Base-by-base conservation (phyloP, 2,329 filamentous ascomycete genomes). In the Albifimbria verrucaria region DNA sequence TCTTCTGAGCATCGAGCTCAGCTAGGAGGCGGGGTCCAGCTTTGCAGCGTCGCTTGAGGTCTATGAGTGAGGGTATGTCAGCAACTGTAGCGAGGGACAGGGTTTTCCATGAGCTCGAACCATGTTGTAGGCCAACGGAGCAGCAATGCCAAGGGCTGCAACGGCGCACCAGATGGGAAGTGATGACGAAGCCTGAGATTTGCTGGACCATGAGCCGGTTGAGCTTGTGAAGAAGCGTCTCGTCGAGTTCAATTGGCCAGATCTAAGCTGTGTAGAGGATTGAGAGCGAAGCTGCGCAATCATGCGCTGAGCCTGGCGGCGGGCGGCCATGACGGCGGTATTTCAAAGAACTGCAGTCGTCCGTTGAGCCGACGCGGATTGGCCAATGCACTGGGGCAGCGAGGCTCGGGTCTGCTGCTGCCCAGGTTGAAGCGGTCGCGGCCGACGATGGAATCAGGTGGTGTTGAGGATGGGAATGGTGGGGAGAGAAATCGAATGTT, bases 1-100 rank as follows among this genome's bases (percentile, higher is more conserved):
- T 96, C 61, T 84, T 81, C 57, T 91, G 80, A 58, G 83, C 85
- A 71, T 97, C 94, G 63, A 90, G 85, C 67, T 96, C 90, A 63
- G 91, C 92, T 60, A 97, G 89, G 88, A 82, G 25, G 89, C 80
- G 46, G 75, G 66, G 62, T 92, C 88, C 64, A 83, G 74, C 51
- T 74, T 70, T 52, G 72, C 61, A 50, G 73, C 68, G 52, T 76
- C 71, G 49, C 71, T 66, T 55, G 68, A 61, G 51, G 74, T 67
- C 77, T 82, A 47, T 50, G 25, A 18, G 7, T 22, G 20, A 18
- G n/a, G 18, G 22, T 61, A n/a, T 59, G 62, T 49, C 42, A 61
- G 56, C 53, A 54, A 9, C 20, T 36, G 17, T 15, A 26, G 17
- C 41, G 49, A 45, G 20, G 39, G 25, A 47, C 23, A 41, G 23